Base-by-base conservation (phyloP, 495 filamentous ascomycete genomes). In the Penicillium coprophilum region DNA sequence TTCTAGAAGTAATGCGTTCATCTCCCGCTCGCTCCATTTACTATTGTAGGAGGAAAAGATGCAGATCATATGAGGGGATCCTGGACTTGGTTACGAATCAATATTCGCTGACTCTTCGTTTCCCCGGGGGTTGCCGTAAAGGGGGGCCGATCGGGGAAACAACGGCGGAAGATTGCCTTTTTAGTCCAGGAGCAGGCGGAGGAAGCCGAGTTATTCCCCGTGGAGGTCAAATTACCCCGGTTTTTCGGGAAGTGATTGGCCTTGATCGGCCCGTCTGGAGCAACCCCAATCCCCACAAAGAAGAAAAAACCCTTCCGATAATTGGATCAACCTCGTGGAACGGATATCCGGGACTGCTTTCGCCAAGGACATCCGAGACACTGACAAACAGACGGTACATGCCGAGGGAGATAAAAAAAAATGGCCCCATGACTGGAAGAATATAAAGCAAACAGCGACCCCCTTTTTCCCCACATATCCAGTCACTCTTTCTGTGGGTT, bases 161-260 rank as follows among this genome's bases (percentile, higher is more conserved):
- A n/a, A 17, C 50, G 43, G 51, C 57, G 45, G 51, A 50, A 17
- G 9, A 4, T 38, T 44, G 9, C 51, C 45, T 20, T 10, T 55
- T 55, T 54, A 12, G 51, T 31, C 45, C 19, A 48, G 51, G 57
- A 59, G n/a, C 5, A 59, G 45, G 57, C 57, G 57, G 57, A 50
- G 32, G 15, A 49, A 45, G 24, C 19, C 40, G 28, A 43, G 17
- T 31, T 13, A 36, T 43, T 49, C n/a, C 12, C 32, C 6, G 11
- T 19, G 24, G 51, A 46, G 17, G 1, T 4, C 12, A 6, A 21
- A 23, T 36, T 39, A 28, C 32, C 36, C 27, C 57, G 21, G 13
- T 15, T 30, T 43, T 54, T 38, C 39, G 13, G n/a, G 15, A 5
- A 12, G 19, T 9, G 19, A 46, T 44, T 7, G 44, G 11, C 30